Evolutionary conservation across 2,329 filamentous ascomycete genomes (phyloP), one percentile per base, ranked within the genome.

Genomic region (Beauveria sp.): DNA sequence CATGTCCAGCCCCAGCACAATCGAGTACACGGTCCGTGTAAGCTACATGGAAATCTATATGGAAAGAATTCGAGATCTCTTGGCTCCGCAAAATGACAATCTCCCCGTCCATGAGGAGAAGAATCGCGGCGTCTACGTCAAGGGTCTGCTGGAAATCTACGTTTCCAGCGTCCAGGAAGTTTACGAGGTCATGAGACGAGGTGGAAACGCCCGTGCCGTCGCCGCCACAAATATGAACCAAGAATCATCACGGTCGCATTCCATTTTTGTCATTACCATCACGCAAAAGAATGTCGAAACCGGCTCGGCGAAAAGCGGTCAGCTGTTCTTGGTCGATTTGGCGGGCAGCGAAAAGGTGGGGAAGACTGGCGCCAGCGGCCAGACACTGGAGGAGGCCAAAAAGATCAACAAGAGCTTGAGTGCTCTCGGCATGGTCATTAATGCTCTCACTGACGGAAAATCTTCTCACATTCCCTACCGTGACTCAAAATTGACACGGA

Each of bases 1-100:
- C 74, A 82, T 97, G 77, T 86, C 90, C 24, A 96, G 92, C 69
- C 91, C 93, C 49, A 87, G 87, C 69, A 96, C 91, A 67, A 97
- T 98, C 73, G 95, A 98, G 77, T 98, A 98, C 76, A 98, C 93
- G n/a, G 93, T 99, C 58, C 87, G 93, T 61, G 93, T 98, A 71
- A 96, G 92, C 75, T 98, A 98, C 77, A 97, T 99, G 93, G 95
- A 99, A 77, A 98, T 99, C 66, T 99, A 99, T 80, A 99, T 98
- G 95, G 95, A 99, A 79, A 87, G 90, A 68, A 98, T 99, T 74
- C 86, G 93, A 70, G 95, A 99, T 85, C 78, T 99, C 70, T 79
- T 99, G 65, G 87, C 89, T 26, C 95, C 95, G 12, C 89, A 93
- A 63, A 96, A 98, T 75, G 93, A 97, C 78, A 98, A 98, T 72